A percentile compares a stretch with the other conserved stretches of the same genome.
Evolutionary conservation across 768 basidiomycete genomes (phyloP).

Genomic region (Boletus eberwhitei): DNA sequence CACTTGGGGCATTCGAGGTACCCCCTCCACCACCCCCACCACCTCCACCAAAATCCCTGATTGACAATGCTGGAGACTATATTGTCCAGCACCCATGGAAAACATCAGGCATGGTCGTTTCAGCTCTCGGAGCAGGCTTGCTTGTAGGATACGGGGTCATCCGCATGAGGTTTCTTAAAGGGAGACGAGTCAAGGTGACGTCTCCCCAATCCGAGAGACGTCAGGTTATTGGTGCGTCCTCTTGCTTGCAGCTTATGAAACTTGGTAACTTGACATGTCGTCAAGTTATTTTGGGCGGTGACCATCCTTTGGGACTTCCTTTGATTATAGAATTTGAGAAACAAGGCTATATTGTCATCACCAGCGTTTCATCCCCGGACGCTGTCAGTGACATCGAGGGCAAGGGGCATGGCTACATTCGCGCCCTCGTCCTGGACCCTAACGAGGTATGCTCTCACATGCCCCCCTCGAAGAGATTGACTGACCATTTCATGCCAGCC

Average conservation of each 20-base stretch:
- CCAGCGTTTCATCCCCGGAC: slow-evolving; percentile 69
- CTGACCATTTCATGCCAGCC: slow-evolving; percentile 45
- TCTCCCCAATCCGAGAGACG: slow-evolving; percentile 38
- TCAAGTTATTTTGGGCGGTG: slow-evolving; percentile 79
- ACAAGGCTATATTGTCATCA: slow-evolving; percentile 79
- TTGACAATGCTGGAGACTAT: slow-evolving; percentile 51
- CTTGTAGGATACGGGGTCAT: slow-evolving; percentile 51
- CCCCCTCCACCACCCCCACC: slow-evolving; percentile 63
- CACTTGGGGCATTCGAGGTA: slow-evolving; percentile 69
- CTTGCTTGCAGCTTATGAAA: neutral
- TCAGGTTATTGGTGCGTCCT: slow-evolving; percentile 42
- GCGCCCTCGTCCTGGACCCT: slow-evolving; percentile 79
- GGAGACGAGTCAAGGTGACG: slow-evolving; percentile 23
- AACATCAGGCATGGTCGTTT: slow-evolving; percentile 49
- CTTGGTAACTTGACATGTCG: neutral
- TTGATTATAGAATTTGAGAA: slow-evolving; percentile 71
- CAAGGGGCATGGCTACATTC: slow-evolving; percentile 69
- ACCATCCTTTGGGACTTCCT: slow-evolving; percentile 66
- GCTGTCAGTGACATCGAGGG: slow-evolving; percentile 64
- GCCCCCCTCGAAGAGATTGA: neutral
- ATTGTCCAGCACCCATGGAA: slow-evolving; percentile 59
- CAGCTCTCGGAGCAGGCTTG: slow-evolving; percentile 59
- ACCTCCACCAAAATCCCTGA: slow-evolving; percentile 44
- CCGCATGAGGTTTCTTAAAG: slow-evolving; percentile 20
- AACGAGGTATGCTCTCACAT: slow-evolving; percentile 50